Conservation (phyloP, 129 eudicot species). For the Solidago caesia region DNA sequence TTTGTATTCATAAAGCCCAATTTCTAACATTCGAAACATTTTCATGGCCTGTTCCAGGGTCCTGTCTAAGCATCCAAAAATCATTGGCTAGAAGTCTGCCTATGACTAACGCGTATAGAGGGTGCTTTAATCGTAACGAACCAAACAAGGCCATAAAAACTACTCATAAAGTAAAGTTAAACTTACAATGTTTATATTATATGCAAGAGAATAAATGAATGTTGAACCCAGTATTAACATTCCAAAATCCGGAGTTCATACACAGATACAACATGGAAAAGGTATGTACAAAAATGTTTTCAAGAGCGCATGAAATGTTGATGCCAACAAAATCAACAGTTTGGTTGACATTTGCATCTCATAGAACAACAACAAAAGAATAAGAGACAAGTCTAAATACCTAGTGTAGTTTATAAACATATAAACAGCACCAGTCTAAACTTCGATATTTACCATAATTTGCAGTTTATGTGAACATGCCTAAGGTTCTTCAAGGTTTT, state of each 20-base stretch:
- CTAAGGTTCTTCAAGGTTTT: conserved; percentile 26
- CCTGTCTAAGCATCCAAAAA: no score
- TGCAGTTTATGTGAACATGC: conserved; percentile 30
- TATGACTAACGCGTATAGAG: no score
- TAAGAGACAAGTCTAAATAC: conserved; percentile 28
- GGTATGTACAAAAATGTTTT: conserved; percentile 36
- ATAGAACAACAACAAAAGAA: conserved; percentile 26
- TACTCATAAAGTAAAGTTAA: neutral
- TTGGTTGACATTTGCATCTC: conserved; percentile 34
- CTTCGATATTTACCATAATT: conserved; percentile 39
- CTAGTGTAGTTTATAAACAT: conserved; percentile 26
- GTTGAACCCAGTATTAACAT: conserved; percentile 30
- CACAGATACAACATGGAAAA: conserved; percentile 27
- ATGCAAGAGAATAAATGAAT: conserved; percentile 3
- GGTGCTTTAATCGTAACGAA: neutral
- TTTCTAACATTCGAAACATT: no score
- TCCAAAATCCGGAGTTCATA: conserved; percentile 30
- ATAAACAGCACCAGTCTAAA: conserved; percentile 36
- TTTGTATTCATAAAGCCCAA: no score
- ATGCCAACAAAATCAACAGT: conserved; percentile 28
- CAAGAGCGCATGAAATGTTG: conserved; percentile 21
- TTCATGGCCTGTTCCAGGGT: no score
- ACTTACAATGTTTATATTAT: conserved; percentile 2
- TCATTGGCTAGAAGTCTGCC: no score
- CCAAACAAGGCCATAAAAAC: neutral